Evolutionary conservation across 2,329 filamentous ascomycete genomes (phyloP), one percentile per base, ranked within the genome.

Genomic region (Pestalotiopsis fici): DNA sequence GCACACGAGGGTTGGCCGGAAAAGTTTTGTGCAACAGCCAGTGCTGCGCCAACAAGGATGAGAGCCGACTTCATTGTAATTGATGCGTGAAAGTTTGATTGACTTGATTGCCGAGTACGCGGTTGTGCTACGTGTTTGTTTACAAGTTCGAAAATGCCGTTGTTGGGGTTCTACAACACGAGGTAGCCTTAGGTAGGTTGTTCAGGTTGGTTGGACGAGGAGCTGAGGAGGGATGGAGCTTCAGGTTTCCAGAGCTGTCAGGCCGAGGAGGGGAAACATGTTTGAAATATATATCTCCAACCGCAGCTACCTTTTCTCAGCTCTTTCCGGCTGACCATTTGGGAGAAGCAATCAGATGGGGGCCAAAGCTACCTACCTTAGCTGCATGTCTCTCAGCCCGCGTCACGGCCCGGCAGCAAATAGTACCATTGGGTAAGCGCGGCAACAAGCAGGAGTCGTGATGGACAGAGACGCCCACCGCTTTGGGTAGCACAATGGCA

Each of bases 1-100:
- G 79, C 79, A 68, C 79, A 81, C 9, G 71, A 68, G 1, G 80
- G 79, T 62, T 79, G 74, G 60, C 77, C 78, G 5, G 74, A 70
- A 67, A 81, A 74, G 69, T 78, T 72, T 50, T 67, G 69, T 39
- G 67, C 74, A 68, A 81, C 78, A 31, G 74, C 56, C 35, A 75
- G 37, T 65, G 71, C 74, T n/a, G 73, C 68, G 61, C 73, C 73
- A 66, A 72, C 74, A 60, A 76, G 47, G 50, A 76, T 27, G 65
- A 74, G 25, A 56, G 71, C 39, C 63, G 70, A 50, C 72, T 77
- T 78, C 78, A 79, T 79, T 3, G 28, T 60, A 15, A 31, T 13
- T 3, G 28, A n/a, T 60, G 1, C 12, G 28, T 23, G 11, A n/a
- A 15, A 37, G n/a, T 18, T 37, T n/a, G 28, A 15, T 21, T 31